Conservation (phyloP, 2,329 filamentous ascomycete genomes). For the Huntiella moniliformis region DNA sequence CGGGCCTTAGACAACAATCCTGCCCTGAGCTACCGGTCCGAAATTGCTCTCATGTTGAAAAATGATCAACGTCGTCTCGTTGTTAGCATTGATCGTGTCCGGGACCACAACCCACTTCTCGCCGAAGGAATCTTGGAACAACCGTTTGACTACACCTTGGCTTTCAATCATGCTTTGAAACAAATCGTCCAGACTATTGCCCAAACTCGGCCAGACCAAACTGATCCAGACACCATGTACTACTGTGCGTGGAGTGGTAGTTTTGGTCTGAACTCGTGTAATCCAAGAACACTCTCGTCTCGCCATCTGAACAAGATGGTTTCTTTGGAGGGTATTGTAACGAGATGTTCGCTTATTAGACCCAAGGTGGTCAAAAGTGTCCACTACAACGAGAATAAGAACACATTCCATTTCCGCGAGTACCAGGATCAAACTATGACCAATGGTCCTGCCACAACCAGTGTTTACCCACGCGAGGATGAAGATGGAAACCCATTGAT, state of each 20-base stretch:
- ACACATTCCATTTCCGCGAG: slow-evolving; percentile 73
- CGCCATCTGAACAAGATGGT: slow-evolving; percentile 91
- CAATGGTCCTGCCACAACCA: slow-evolving; percentile 70
- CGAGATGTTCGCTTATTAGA: slow-evolving; percentile 81
- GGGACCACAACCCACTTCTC: slow-evolving; percentile 68
- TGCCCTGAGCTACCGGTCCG: slow-evolving; percentile 62
- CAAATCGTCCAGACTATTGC: slow-evolving; percentile 68
- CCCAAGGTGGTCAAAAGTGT: slow-evolving; percentile 98
- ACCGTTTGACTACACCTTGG: slow-evolving; percentile 74
- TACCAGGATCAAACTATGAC: slow-evolving; percentile 98
- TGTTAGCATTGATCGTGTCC: slow-evolving; percentile 77
- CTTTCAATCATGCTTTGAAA: slow-evolving; percentile 81
- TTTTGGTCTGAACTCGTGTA: slow-evolving; percentile 88
- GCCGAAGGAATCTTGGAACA: slow-evolving; percentile 60
- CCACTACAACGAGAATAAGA: slow-evolving; percentile 77
- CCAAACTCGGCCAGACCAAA: slow-evolving; percentile 56
- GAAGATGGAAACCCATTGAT: slow-evolving; percentile 79
- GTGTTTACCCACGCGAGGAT: slow-evolving; percentile 86
- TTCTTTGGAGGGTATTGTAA: slow-evolving; percentile 92
- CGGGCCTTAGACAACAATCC: slow-evolving; percentile 28
- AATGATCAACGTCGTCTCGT: slow-evolving; percentile 45
- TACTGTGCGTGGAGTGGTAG: slow-evolving; percentile 96
- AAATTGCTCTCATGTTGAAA: slow-evolving; percentile 64
- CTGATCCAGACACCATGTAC: slow-evolving; percentile 62
- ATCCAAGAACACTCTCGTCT: slow-evolving; percentile 79